Percentiles rank a stretch among this genome's conserved stretches.
Conservation (phyloP, 108 stramenopile genomes). For the Cylindrotheca closterium region DNA sequence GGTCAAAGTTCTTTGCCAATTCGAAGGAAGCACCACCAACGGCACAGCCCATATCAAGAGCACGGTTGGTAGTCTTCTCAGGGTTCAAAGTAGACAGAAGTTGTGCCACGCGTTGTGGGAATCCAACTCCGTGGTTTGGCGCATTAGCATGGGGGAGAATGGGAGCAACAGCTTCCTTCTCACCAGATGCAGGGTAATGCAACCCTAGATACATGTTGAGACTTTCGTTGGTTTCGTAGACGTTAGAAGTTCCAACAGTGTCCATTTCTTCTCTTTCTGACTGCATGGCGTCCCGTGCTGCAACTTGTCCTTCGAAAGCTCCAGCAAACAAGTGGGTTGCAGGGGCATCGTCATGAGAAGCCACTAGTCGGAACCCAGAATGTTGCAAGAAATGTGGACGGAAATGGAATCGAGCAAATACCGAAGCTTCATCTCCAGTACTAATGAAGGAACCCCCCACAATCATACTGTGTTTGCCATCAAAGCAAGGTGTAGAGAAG, state of each 20-base stretch:
- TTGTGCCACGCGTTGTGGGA: constrained; percentile 72
- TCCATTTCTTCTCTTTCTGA: background rate
- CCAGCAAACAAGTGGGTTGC: constrained; percentile 78
- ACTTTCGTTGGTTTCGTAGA: constrained; percentile 73
- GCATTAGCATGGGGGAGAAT: constrained; percentile 59
- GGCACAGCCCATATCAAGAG: constrained; percentile 90
- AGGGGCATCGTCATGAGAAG: constrained; percentile 70
- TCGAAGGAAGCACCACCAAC: constrained; percentile 91
- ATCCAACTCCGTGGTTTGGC: constrained; percentile 61
- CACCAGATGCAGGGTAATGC: constrained; percentile 70
- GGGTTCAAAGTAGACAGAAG: constrained; percentile 54
- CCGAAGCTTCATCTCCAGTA: constrained; percentile 92
- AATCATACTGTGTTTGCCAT: constrained; percentile 94
- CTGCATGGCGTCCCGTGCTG: constrained; percentile 36
- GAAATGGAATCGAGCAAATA: constrained; percentile 93
- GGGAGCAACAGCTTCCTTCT: constrained; percentile 47
- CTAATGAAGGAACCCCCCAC: constrained; percentile 91
- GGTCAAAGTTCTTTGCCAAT: constrained; percentile 80
- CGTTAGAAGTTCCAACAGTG: constrained; percentile 22
- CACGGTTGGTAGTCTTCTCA: constrained; percentile 44
- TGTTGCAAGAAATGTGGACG: constrained; percentile 95
- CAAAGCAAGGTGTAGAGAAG: constrained; percentile 95
- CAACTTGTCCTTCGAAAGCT: constrained; percentile 66
- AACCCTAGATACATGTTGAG: constrained; percentile 81
- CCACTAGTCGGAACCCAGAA: constrained; percentile 90